These are phyloP conservation scores for Dionaea muscipula DNA, from an alignment of 179 eudicot species.

Conservation along the genomic window DNA sequence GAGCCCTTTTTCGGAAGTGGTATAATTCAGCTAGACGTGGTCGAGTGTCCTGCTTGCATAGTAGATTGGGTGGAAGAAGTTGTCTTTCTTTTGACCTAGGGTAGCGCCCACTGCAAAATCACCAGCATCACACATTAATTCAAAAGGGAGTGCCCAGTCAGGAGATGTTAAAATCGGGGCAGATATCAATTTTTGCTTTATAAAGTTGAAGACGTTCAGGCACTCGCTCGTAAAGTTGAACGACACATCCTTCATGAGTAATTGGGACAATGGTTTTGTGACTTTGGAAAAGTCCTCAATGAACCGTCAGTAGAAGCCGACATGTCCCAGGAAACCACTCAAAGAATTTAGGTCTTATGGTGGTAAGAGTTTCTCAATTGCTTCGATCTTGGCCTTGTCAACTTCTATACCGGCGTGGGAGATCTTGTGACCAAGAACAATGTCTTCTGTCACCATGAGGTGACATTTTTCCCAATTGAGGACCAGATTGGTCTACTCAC, in stretches of 20 bases:
- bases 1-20: too few relatives aligned
- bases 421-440: not conserved
- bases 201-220: too few relatives aligned
- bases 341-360: not conserved
- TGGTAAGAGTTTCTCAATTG: not conserved
- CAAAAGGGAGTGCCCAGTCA: not conserved
- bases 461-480: not conserved
- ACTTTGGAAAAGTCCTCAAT: not conserved
- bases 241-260: not conserved
- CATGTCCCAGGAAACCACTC: not conserved
- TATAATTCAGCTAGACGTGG: not conserved
- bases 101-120: not conserved
- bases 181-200: too few relatives aligned
- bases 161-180: too few relatives aligned
- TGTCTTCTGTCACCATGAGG: not conserved
- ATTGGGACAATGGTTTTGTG: not conserved
- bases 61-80: too few relatives aligned
- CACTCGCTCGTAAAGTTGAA: too few relatives aligned
- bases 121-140: slow-evolving; percentile 5
- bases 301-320: not conserved
- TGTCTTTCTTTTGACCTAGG: not conserved
- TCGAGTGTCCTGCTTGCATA: not conserved
- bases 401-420: not conserved
- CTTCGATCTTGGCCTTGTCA: not conserved
- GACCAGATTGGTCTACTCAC: not conserved